These are phyloP conservation scores for Paspalum vaginatum DNA, from an alignment of 176 grass and related monocot genomes.

Conservation along the genomic window DNA sequence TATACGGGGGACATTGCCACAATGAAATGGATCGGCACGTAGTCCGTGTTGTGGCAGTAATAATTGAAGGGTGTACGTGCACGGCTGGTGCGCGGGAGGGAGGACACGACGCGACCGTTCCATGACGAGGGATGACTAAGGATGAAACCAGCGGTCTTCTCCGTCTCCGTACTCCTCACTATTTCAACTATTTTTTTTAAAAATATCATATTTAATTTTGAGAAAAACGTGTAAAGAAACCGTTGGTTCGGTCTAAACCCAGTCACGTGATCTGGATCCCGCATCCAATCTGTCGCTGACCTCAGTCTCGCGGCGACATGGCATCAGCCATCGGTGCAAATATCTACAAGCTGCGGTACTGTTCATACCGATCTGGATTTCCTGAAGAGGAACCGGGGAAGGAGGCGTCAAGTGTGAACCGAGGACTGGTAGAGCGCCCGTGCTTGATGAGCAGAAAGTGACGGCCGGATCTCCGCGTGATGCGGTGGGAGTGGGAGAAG, in stretches of 20 bases:
- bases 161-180: too few species aligned
- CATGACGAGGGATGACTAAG: not conserved
- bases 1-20: too few species aligned
- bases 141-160: too few species aligned
- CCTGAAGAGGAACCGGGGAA: too few species aligned
- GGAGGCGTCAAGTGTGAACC: not conserved
- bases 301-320: not conserved
- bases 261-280: conserved; percentile 18
- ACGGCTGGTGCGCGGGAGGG: too few species aligned
- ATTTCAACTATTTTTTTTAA: too few species aligned
- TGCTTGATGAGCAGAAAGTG: not conserved
- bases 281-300: conserved; percentile 37
- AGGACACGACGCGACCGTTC: not conserved
- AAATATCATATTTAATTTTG: too few species aligned
- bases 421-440: not conserved
- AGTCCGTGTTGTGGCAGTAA: not conserved
- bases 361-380: not conserved
- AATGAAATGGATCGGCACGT: too few species aligned
- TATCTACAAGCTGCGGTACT: not conserved
- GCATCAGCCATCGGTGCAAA: not conserved
- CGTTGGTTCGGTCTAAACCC: too few species aligned
- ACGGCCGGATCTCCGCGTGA: not conserved
- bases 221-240: too few species aligned
- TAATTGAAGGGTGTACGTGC: too few species aligned
- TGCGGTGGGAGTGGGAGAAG: not conserved